A percentile compares a stretch with the other conserved stretches of the same genome.
Conservation (phyloP, 208 protist genomes). For the Leishmania guyanensis region DNA sequence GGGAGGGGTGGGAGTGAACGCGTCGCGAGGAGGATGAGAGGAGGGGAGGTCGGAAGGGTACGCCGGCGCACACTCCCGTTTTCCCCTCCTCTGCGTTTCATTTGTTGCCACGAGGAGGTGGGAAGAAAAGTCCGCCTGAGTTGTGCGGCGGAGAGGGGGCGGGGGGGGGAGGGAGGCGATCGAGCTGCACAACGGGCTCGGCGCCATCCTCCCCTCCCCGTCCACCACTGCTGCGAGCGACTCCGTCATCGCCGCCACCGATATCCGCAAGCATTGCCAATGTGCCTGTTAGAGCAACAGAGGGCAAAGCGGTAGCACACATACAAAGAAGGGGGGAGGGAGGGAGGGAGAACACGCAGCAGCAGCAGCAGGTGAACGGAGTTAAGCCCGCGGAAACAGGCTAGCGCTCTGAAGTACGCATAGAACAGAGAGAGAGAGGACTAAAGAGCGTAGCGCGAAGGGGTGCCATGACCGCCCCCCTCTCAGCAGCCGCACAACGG, state of each 20-base stretch:
- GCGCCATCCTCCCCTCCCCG: not conserved
- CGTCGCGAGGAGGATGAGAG: too few species aligned
- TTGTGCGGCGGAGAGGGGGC: not conserved
- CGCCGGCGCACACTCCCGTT: too few species aligned
- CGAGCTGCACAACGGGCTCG: too few species aligned
- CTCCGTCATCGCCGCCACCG: not conserved
- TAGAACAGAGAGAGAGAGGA: not conserved
- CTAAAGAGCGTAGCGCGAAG: not conserved
- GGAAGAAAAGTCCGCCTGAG: not conserved
- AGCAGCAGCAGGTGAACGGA: not conserved
- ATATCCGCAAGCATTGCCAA: not conserved
- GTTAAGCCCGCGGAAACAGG: not conserved
- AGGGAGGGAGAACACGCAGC: not conserved
- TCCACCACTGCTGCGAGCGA: not conserved
- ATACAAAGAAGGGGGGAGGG: too few species aligned
- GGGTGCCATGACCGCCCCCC: not conserved
- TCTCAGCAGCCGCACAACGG: not conserved
- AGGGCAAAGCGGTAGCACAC: not conserved
- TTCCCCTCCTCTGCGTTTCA: too few species aligned
- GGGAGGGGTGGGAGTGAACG: not conserved
- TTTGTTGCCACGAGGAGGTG: too few species aligned
- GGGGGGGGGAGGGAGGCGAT: not conserved
- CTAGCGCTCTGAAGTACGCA: not conserved
- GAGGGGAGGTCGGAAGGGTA: too few species aligned
- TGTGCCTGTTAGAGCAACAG: not conserved